These are phyloP conservation scores for Pharus latifolius DNA, from an alignment of 176 grass and related monocot species.

Conservation along the genomic window DNA sequence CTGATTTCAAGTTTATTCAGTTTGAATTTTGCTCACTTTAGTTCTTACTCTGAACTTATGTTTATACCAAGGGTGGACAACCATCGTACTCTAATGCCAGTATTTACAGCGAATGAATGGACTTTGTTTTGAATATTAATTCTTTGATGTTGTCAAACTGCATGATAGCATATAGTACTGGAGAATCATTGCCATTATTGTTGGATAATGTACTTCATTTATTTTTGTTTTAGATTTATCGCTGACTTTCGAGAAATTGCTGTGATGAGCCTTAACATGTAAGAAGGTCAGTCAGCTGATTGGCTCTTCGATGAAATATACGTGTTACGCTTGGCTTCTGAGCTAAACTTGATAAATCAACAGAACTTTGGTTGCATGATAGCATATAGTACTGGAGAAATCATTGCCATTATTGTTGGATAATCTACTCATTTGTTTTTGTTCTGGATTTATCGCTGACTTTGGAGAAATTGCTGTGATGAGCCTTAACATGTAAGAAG, in stretches of 20 bases:
- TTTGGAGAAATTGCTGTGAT: conserved; percentile 32
- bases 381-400: neutral
- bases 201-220: neutral
- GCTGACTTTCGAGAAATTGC: neutral
- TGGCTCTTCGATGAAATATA: conserved; percentile 51
- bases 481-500: conserved; percentile 65
- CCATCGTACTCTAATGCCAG: neutral
- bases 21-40: no score
- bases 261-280: conserved; percentile 72
- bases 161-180: neutral
- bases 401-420: neutral
- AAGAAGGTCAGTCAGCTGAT: conserved; percentile 31
- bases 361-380: no score
- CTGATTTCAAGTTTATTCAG: no score
- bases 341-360: conserved; percentile 11
- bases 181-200: neutral
- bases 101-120: neutral
- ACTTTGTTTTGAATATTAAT: neutral
- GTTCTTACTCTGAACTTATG: no score
- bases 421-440: neutral
- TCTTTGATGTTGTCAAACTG: neutral
- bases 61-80: no score
- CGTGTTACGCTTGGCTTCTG: conserved; percentile 85
- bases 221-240: neutral
- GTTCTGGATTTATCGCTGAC: neutral